Percentiles rank a stretch among this genome's conserved stretches.
Conservation (phyloP, 305 asterid species). For the Solanum hybrid region DNA sequence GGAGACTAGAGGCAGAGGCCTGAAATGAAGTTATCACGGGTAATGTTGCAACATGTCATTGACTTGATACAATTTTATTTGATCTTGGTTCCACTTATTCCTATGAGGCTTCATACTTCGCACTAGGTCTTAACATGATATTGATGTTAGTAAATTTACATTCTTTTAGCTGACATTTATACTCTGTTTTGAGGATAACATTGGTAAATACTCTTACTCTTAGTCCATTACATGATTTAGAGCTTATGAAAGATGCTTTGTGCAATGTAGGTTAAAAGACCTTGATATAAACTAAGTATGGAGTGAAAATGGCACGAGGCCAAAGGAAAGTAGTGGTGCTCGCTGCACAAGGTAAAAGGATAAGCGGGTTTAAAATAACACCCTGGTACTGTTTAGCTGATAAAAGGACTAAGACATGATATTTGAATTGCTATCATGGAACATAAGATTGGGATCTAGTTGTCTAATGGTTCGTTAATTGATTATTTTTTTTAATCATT, state of each 20-base stretch:
- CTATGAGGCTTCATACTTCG: not conserved
- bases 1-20: not conserved
- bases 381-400: not conserved
- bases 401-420: not conserved
- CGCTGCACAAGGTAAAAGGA: not conserved
- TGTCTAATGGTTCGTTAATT: not conserved
- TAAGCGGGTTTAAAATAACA: not conserved
- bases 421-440: not conserved
- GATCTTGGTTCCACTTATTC: not conserved
- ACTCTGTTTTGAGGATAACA: too few relatives aligned
- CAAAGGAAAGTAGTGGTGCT: not conserved
- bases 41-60: not conserved
- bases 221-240: too few relatives aligned
- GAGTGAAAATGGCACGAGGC: not conserved
- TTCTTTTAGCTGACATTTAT: not conserved
- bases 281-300: not conserved
- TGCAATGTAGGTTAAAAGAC: too few relatives aligned
- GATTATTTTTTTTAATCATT: not conserved
- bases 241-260: too few relatives aligned
- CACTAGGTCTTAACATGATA: not conserved
- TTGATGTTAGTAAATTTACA: not conserved
- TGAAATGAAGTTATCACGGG: not conserved
- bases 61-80: not conserved
- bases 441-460: not conserved
- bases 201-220: too few relatives aligned